Base-by-base conservation (phyloP, 371 early-diverging fungal genomes). In the Nematocida minor region DNA sequence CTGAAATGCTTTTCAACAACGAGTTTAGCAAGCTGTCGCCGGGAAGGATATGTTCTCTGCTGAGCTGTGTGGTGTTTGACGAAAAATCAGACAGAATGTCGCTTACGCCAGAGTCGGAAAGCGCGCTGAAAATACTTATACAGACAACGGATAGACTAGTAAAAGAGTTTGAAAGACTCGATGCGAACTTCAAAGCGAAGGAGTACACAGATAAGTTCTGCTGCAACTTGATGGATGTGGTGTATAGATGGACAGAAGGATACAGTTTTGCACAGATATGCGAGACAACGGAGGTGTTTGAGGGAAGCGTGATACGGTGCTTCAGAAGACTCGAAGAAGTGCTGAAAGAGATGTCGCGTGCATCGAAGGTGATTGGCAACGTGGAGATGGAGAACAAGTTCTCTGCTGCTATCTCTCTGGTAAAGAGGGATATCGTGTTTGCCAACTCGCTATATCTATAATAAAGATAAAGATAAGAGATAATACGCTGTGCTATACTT, bases 391-490 rank as follows among this genome's bases (percentile, higher is more conserved):
- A 94, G 82, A 90, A 88, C 84, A 93, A 95, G 87, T 97, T 99
- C 88, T 89, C 91, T 20, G 90, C 92, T 79, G 94, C 94, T 2
- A 94, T 94, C 71, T 89, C 86, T 71, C 89, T 91, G 84, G 93
- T 97, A 82, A 96, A 96, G 87, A 88, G 99, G 82, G 98, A 96
- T 80, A 97, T 97, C 85, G 92, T 97, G 42, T 99, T 97, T 66
- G 77, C 77, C 29, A 74, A 74, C 32, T 74, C 77, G 0, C 77
- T 74, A 9, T 74, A 74, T 22, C 40, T 74, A 18, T 74, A 38
- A 74, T n/a, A n/a, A n/a, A n/a, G n/a, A n/a, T n/a, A n/a, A n/a
- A n/a, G n/a, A n/a, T n/a, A n/a, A n/a, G n/a, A n/a, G n/a, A n/a
- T n/a, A n/a, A n/a, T n/a, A n/a, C n/a, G n/a, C n/a, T n/a, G n/a